A percentile compares a stretch with the other conserved stretches of the same genome.
phyloP scores from a whole-genome alignment of 2,329 filamentous ascomycete species.

The Fusarium transvaalense region DNA sequence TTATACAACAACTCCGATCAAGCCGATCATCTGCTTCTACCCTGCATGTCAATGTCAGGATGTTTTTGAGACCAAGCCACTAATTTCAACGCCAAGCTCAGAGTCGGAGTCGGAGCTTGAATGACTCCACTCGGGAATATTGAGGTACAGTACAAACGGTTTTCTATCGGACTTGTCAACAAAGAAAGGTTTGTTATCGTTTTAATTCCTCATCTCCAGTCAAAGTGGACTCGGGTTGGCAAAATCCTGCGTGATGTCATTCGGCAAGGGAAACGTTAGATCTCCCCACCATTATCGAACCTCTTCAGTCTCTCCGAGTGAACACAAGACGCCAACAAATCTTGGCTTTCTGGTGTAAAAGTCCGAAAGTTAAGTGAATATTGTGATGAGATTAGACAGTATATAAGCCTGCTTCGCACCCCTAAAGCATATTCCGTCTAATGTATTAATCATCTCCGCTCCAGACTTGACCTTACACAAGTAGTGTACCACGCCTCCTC shows the following conservation, averaged over 20 bases:
- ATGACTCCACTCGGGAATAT: constrained; percentile 1
- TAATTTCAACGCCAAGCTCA: not conserved
- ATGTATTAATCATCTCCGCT: not conserved
- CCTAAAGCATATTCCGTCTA: not conserved
- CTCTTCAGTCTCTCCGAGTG: not conserved
- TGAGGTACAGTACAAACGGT: no score
- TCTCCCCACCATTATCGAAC: not conserved
- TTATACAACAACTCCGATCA: not conserved
- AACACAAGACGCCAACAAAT: not conserved
- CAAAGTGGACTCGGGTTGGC: not conserved
- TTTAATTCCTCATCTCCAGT: not conserved
- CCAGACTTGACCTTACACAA: not conserved
- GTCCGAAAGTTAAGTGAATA: fast-evolving
- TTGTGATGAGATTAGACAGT: fast-evolving
- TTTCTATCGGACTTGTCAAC: not conserved
- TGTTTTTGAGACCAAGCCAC: no score
- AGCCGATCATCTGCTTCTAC: not conserved
- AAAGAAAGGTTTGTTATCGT: not conserved
- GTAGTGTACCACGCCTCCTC: fast-evolving
- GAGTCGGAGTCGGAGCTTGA: not conserved
- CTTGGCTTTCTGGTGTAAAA: not conserved
- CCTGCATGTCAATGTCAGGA: not conserved
- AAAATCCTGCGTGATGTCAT: fast-evolving
- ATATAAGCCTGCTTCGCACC: not conserved
- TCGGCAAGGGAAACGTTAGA: fast-evolving